Evolutionary conservation across 176 grass and related monocot species (phyloP).

Genomic region (Rhynchospora breviuscula): DNA sequence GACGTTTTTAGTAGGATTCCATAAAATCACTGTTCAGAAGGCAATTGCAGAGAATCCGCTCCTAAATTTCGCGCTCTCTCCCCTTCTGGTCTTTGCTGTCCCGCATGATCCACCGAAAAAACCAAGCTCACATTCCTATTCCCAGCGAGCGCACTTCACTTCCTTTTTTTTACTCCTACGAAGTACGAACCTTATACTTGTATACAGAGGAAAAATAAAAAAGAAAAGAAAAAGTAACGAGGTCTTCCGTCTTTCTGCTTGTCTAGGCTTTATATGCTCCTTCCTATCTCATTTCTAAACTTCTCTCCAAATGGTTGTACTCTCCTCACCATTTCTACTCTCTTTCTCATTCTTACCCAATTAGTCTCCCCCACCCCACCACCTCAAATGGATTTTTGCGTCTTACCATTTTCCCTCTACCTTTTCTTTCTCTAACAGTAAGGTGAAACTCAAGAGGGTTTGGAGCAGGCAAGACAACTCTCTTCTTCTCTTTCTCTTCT

Average conservation of each 20-base stretch:
- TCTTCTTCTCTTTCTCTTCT: neutral
- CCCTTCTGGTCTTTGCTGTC: neutral
- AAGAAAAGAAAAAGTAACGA: neutral
- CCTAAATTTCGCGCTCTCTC: neutral
- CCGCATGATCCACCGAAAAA: slow-evolving; percentile 23
- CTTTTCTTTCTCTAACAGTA: neutral
- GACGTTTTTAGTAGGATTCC: neutral
- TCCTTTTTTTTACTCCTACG: neutral
- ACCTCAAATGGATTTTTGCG: slow-evolving; percentile 7
- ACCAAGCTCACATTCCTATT: slow-evolving; percentile 19
- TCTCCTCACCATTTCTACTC: neutral
- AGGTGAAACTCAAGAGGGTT: neutral
- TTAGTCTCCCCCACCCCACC: neutral
- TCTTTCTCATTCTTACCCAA: slow-evolving; percentile 11
- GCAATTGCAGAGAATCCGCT: neutral
- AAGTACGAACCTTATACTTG: neutral
- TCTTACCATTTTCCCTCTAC: neutral
- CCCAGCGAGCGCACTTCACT: neutral
- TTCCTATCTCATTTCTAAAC: neutral
- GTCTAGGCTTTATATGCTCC: slow-evolving; percentile 11
- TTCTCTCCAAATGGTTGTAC: slow-evolving; percentile 13
- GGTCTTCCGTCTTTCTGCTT: slow-evolving; percentile 9
- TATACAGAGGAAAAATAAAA: neutral
- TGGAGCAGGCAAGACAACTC: neutral
- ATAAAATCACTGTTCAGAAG: neutral